Evolutionary conservation across 2,329 filamentous ascomycete species (phyloP).

Genomic region (Metarhizium sp.): DNA sequence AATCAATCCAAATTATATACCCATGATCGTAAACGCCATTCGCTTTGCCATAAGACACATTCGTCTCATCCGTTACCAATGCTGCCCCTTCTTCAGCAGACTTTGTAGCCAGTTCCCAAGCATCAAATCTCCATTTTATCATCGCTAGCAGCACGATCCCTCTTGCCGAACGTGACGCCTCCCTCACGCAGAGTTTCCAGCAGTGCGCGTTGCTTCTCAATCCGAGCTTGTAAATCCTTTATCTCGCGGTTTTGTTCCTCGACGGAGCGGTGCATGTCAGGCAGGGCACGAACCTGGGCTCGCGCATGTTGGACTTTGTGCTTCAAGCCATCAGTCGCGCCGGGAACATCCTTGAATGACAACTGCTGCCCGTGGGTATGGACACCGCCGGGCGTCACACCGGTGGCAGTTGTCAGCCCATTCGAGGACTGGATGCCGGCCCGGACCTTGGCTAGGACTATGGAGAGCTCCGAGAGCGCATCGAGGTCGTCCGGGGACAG

Average conservation of each 20-base stretch:
- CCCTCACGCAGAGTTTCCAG: slow-evolving; percentile 44
- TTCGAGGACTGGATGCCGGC: slow-evolving; percentile 32
- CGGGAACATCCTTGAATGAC: slow-evolving; percentile 64
- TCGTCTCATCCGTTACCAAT: background rate
- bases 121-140: slow-evolving; percentile 31
- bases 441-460: slow-evolving; percentile 67
- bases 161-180: slow-evolving; percentile 23
- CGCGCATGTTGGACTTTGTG: slow-evolving; percentile 76
- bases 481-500: slow-evolving; percentile 79
- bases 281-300: slow-evolving; percentile 52
- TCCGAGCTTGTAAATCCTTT: slow-evolving; percentile 51
- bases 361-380: slow-evolving; percentile 27
- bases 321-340: slow-evolving; percentile 69
- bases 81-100: background rate
- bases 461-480: slow-evolving; percentile 71
- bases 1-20: background rate
- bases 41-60: background rate
- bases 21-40: slow-evolving; percentile 8
- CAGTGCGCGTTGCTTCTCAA: slow-evolving; percentile 51
- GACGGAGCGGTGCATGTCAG: slow-evolving; percentile 58
- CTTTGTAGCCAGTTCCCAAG: background rate
- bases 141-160: slow-evolving; percentile 18
- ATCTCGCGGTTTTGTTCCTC: slow-evolving; percentile 67
- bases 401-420: slow-evolving; percentile 28
- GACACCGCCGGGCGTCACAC: slow-evolving; percentile 25